Evolutionary conservation across 371 early-diverging fungal species (phyloP), one percentile per base, ranked within the genome.

Genomic region (Actinomortierella wolfii): DNA sequence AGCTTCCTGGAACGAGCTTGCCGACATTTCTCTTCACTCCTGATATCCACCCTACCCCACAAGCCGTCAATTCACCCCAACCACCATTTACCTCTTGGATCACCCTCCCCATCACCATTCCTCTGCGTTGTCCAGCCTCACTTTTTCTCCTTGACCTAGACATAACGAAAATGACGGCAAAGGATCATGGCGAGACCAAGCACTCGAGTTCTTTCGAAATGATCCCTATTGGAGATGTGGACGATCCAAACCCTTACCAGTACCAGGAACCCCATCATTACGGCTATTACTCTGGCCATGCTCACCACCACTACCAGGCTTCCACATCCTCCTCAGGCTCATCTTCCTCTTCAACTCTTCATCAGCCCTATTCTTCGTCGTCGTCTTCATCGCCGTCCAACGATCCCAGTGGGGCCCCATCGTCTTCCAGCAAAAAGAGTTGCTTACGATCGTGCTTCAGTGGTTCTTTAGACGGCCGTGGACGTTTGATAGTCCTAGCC

Each of bases 161-260:
- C n/a, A 34, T 34, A 34, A 34, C 34, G 34, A 34, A 34, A 40
- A 34, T 40, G 9, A 23, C n/a, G 3, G 54, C 54, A 62, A 55
- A 50, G 25, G 1, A 52, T 15, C 29, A 44, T 25, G 17, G 48
- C 8, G 49, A 61, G 18, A 0, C 54, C 51, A 65, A 65, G 51
- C 28, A 64, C 46, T 65, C 71, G 20, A 57, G 28, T 55, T 71
- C 71, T 2, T 71, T 71, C 40, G 66, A 71, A 45, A 21, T 71
- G 15, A 61, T 71, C 24, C 28, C 59, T 14, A 65, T 71, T 48
- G 71, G 61, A 26, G 59, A 58, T 43, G 34, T 34, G 34, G 34
- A 34, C 4, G 34, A 34, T 11, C 34, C 34, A 6, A 34, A 34
- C 34, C 34, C 34, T 11, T 34, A 34, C 34, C 34, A 34, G 34